phyloP scores from a whole-genome alignment of 257 asterid genomes.

The Forsythia viridissima region DNA sequence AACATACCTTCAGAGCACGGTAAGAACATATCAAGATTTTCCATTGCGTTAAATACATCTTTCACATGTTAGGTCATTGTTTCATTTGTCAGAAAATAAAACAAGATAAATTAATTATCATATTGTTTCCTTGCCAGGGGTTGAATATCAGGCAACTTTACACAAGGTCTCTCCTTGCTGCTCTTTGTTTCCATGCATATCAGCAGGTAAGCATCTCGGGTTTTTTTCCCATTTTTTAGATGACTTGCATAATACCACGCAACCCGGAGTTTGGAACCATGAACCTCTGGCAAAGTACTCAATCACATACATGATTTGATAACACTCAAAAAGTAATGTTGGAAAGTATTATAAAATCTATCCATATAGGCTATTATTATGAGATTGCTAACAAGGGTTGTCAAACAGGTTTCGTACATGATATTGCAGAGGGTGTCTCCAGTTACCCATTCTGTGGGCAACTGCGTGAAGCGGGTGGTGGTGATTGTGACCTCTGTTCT shows the following conservation, averaged over 20 bases:
- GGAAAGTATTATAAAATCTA: not conserved
- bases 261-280: not conserved
- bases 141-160: slow-evolving; percentile 42
- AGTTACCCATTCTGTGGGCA: slow-evolving; percentile 59
- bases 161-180: slow-evolving; percentile 49
- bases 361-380: not conserved
- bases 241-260: not conserved
- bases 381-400: slow-evolving; percentile 10
- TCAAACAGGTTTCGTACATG: slow-evolving; percentile 56
- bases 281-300: not conserved
- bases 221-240: not conserved
- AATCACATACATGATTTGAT: not conserved
- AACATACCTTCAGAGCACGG: slow-evolving; percentile 46
- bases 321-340: not conserved
- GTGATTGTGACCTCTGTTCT: slow-evolving; percentile 59
- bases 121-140: slow-evolving; percentile 34
- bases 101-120: not conserved
- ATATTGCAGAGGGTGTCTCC: slow-evolving; percentile 61
- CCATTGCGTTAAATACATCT: not conserved
- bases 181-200: slow-evolving; percentile 62
- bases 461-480: slow-evolving; percentile 61
- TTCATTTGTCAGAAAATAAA: not conserved
- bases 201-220: slow-evolving; percentile 41
- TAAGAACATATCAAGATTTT: slow-evolving; percentile 28
- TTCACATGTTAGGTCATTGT: not conserved